These are phyloP conservation scores for Rhodamnia argentea DNA, from an alignment of 345 rosid genomes.

Conservation along the genomic window DNA sequence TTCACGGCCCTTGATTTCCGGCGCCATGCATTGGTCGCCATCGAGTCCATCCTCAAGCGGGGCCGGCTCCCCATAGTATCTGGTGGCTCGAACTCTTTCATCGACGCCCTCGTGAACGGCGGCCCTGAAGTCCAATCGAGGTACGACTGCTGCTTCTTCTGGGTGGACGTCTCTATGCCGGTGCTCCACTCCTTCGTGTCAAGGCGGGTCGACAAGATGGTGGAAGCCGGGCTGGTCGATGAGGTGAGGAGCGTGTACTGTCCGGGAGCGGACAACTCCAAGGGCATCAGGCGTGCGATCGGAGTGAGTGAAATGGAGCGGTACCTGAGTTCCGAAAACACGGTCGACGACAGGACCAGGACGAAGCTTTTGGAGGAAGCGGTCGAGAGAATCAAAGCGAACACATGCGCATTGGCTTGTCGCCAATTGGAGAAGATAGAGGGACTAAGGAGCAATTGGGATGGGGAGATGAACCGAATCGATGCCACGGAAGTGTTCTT, in stretches of 20 bases:
- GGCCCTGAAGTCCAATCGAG: slow-evolving; percentile 2
- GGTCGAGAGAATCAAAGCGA: slow-evolving; percentile 11
- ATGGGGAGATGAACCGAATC: slow-evolving; percentile 15
- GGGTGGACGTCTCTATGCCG: slow-evolving; percentile 19
- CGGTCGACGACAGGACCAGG: background rate
- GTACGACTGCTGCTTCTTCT: slow-evolving; percentile 14
- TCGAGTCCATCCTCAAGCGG: slow-evolving; percentile 3
- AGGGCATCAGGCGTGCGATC: slow-evolving; percentile 20
- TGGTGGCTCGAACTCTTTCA: slow-evolving; percentile 25
- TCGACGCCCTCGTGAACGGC: slow-evolving; percentile 10
- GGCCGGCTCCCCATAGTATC: slow-evolving; percentile 16
- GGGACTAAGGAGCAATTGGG: background rate
- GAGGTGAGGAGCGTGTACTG: slow-evolving; percentile 13
- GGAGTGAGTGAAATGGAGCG: slow-evolving; percentile 23
- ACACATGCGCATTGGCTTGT: slow-evolving; percentile 10
- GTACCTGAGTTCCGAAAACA: background rate
- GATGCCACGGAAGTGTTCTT: slow-evolving; percentile 16
- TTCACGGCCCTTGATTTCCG: slow-evolving; percentile 16
- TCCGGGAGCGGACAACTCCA: slow-evolving; percentile 7
- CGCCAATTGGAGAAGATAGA: slow-evolving; percentile 16
- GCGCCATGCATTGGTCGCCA: background rate
- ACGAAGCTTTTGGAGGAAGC: slow-evolving; percentile 7
- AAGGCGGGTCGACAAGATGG: slow-evolving; percentile 22
- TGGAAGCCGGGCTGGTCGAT: slow-evolving; percentile 11
- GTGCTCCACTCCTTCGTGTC: slow-evolving; percentile 10